Evolutionary conservation across 768 basidiomycete genomes (phyloP).

Genomic region (Lentinula boryana): DNA sequence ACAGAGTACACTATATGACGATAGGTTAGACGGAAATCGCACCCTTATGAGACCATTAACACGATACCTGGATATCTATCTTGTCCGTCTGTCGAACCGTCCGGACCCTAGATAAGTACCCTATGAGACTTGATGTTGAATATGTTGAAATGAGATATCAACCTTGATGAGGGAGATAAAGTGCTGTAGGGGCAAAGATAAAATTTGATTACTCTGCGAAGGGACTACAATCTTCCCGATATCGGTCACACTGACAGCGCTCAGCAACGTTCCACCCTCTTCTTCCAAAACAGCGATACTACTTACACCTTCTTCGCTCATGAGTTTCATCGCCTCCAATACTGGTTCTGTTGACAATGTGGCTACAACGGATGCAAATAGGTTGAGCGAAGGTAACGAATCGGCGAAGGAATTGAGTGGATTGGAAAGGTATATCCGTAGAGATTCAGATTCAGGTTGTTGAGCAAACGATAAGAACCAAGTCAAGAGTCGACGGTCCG

Average conservation of each 20-base stretch:
- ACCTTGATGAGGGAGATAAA: conserved; percentile 75
- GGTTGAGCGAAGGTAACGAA: conserved; percentile 58
- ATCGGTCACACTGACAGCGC: conserved; percentile 80
- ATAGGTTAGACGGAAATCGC: background rate
- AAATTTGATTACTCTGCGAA: conserved; percentile 72
- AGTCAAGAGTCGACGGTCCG: conserved; percentile 63
- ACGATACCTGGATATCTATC: conserved; percentile 70
- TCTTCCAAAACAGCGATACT: conserved; percentile 75
- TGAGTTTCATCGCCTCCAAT: conserved; percentile 76
- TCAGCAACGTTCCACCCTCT: conserved; percentile 53
- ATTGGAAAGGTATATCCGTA: conserved; percentile 43
- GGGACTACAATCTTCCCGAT: conserved; percentile 80
- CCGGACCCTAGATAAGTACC: conserved; percentile 40
- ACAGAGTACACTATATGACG: conserved; percentile 58
- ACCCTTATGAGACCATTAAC: background rate
- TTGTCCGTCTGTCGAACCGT: conserved; percentile 73
- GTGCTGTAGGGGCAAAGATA: conserved; percentile 61
- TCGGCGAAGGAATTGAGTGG: conserved; percentile 42
- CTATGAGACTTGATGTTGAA: background rate
- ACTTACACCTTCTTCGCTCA: conserved; percentile 84
- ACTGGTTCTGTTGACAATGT: conserved; percentile 55
- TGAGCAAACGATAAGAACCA: conserved; percentile 60
- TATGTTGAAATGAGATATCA: background rate
- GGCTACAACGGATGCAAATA: conserved; percentile 59
- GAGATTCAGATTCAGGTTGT: conserved; percentile 35